A percentile compares a stretch with the other conserved stretches of the same genome.
Conservation (phyloP, 2,329 filamentous ascomycete genomes). For the Fusarium setosum region DNA sequence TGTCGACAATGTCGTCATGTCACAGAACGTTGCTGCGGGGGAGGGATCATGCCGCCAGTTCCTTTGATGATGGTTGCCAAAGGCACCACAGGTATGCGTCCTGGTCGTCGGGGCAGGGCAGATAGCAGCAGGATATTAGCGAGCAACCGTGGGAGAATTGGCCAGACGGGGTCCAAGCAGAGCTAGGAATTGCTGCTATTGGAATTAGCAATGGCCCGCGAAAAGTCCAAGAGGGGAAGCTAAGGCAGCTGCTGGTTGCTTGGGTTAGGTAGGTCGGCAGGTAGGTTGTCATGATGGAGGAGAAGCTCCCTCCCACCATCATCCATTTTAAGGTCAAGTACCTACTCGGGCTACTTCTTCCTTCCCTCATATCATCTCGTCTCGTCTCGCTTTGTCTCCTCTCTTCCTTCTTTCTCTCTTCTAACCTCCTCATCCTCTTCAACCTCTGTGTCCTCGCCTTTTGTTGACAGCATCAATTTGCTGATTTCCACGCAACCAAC, state of each 20-base stretch:
- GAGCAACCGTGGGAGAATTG: constrained; percentile 16
- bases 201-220: neutral
- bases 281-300: constrained; percentile 33
- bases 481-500: constrained; percentile 16
- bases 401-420: constrained; percentile 6
- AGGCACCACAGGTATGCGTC: constrained; percentile 23
- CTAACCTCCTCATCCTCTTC: constrained; percentile 6
- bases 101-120: constrained; percentile 6
- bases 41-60: constrained; percentile 28
- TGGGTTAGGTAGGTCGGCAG: neutral
- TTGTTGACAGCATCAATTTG: constrained; percentile 21
- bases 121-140: constrained; percentile 20
- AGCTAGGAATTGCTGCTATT: constrained; percentile 7
- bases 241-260: constrained; percentile 12
- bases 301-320: constrained; percentile 19
- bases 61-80: constrained; percentile 12
- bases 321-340: no score
- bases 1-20: constrained; percentile 42
- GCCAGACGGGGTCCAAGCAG: constrained; percentile 5
- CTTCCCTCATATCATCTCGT: neutral
- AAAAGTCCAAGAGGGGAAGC: constrained; percentile 4
- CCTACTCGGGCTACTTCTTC: constrained; percentile 3
- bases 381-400: no score
- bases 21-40: constrained; percentile 32
- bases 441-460: constrained; percentile 1